A percentile compares a stretch with the other conserved stretches of the same genome.
Evolutionary conservation across 306 rosid genomes (phyloP).

Genomic region (Cucumis cinereus): DNA sequence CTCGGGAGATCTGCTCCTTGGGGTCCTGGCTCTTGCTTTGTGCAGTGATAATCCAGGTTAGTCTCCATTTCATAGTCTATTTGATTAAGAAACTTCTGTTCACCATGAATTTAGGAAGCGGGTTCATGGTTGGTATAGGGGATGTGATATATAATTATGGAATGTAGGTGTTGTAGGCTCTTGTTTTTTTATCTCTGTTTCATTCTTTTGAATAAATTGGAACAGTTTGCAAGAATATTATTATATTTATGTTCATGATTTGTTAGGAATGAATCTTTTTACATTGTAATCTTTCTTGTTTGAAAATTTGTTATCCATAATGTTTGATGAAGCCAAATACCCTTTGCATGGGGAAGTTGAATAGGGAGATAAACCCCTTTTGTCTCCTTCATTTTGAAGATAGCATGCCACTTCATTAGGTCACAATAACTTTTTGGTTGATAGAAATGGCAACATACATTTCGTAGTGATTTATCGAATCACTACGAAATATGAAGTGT

Average conservation of each 20-base stretch:
- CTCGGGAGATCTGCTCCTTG: constrained; percentile 24
- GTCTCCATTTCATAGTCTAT: background rate
- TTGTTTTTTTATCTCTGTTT: background rate
- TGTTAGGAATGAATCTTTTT: background rate
- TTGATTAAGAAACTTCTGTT: background rate
- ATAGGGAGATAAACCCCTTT: background rate
- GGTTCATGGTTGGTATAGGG: background rate
- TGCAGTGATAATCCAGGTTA: constrained; percentile 11
- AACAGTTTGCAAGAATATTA: background rate
- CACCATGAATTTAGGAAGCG: background rate
- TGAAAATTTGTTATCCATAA: background rate
- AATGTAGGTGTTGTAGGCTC: background rate
- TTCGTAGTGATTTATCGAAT: no score
- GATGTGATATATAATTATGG: background rate
- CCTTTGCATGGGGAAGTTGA: background rate
- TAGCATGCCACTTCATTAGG: background rate
- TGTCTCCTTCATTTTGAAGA: background rate
- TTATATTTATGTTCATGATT: background rate
- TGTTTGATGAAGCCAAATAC: background rate
- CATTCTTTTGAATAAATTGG: background rate
- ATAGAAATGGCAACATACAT: background rate
- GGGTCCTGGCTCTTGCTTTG: constrained; percentile 32
- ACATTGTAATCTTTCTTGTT: background rate
- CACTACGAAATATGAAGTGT: no score
- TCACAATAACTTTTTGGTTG: background rate